Evolutionary conservation across 805 yeast genomes (phyloP).

Genomic region (Candida oleophila): DNA sequence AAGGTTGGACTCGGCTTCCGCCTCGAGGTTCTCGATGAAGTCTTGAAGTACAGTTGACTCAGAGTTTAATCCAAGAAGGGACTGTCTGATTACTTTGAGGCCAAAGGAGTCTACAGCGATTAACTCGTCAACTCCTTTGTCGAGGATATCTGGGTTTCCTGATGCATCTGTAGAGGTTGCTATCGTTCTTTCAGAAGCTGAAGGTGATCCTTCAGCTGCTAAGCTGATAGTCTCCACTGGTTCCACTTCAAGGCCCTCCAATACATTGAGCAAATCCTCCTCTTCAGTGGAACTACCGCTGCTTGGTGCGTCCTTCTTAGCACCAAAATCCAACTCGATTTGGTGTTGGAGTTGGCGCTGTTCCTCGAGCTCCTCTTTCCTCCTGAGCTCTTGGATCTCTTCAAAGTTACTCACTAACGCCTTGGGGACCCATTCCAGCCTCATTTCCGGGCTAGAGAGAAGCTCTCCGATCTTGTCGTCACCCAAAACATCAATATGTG

Average conservation of each 20-base stretch:
- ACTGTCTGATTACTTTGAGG: constrained; percentile 73
- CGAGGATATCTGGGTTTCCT: constrained; percentile 29
- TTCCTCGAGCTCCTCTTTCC: constrained; percentile 5
- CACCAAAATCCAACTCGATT: constrained; percentile 16
- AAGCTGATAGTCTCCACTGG: background rate
- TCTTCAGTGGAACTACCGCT: background rate
- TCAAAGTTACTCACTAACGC: constrained; percentile 31
- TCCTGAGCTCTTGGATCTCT: constrained; percentile 6
- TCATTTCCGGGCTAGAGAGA: constrained; percentile 23
- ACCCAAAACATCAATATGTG: constrained; percentile 54
- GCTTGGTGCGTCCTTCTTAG: background rate
- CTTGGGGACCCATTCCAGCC: constrained; percentile 29
- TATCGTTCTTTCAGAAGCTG: background rate
- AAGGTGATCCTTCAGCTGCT: background rate
- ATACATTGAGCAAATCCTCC: background rate
- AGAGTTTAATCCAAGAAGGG: constrained; percentile 49
- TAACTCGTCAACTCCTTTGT: constrained; percentile 55
- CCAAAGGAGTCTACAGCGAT: constrained; percentile 75
- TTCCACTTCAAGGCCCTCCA: constrained; percentile 1
- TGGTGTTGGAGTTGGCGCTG: constrained; percentile 10
- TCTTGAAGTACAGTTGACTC: constrained; percentile 21
- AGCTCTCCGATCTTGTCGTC: constrained; percentile 38
- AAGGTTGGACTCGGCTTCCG: constrained; percentile 23
- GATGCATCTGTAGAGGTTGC: background rate
- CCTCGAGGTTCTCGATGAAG: constrained; percentile 27